Evolutionary conservation across 2,329 filamentous ascomycete genomes (phyloP).

Genomic region (Zasmidium citrigriseum): DNA sequence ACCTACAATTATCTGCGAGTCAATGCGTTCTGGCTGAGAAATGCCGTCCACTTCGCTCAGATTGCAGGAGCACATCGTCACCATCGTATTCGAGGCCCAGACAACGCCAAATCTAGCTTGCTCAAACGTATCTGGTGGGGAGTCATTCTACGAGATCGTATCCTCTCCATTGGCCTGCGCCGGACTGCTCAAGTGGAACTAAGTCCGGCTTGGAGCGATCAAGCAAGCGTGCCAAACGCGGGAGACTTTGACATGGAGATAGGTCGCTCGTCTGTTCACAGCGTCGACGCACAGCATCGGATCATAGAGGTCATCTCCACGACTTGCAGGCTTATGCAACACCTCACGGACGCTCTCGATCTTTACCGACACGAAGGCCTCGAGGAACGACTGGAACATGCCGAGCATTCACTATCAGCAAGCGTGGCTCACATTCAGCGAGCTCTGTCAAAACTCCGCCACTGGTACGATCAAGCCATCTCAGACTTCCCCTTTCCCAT

Average conservation of each 20-base stretch:
- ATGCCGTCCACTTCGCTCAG: constrained; percentile 5
- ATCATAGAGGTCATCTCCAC: constrained; percentile 4
- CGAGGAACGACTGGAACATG: constrained; percentile 9
- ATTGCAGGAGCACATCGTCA: constrained; percentile 11
- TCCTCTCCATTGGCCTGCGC: constrained; percentile 3
- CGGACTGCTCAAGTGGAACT: not conserved
- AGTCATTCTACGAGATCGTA: constrained; percentile 12
- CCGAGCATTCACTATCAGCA: not conserved
- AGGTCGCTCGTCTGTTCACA: constrained; percentile 7
- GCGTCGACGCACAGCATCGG: constrained; percentile 3
- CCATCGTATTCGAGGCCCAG: not conserved
- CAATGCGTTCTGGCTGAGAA: constrained; percentile 9
- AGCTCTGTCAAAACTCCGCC: not conserved
- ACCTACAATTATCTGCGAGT: constrained; percentile 2
- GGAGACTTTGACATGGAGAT: constrained; percentile 9
- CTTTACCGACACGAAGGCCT: constrained; percentile 1
- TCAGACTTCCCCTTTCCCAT: constrained; percentile 8
- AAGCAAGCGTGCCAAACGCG: not conserved
- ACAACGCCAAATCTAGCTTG: not conserved
- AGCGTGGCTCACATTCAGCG: not conserved
- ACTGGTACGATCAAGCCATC: constrained; percentile 8
- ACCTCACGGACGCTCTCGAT: not conserved
- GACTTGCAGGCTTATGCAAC: constrained; percentile 5
- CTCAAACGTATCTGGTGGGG: constrained; percentile 15
- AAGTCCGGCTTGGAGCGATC: not conserved